phyloP scores from a whole-genome alignment of 2,329 filamentous ascomycete species.

The Fusarium protoensiforme region DNA sequence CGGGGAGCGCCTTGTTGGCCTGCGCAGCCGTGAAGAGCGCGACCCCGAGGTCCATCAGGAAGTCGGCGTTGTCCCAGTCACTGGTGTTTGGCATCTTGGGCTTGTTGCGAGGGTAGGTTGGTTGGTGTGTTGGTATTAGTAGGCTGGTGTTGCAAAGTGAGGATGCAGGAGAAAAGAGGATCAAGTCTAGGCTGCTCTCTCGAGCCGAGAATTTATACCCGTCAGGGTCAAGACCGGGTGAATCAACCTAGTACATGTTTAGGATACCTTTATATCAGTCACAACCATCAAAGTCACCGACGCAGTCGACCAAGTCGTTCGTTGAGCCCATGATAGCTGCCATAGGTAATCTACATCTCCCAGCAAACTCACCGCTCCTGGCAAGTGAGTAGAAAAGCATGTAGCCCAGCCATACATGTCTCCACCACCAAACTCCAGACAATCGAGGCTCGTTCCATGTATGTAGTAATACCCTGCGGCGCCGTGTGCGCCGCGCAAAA shows the following conservation, averaged over 20 bases:
- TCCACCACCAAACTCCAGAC: not conserved
- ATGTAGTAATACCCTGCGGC: constrained; percentile 1
- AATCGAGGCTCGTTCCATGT: not conserved
- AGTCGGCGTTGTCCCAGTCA: constrained; percentile 47
- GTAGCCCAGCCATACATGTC: not conserved
- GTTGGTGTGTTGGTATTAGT: not conserved
- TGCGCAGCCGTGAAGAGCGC: constrained; percentile 47
- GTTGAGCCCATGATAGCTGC: not conserved
- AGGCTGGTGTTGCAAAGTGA: not conserved
- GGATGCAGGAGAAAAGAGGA: not conserved
- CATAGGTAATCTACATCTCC: not conserved
- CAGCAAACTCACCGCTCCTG: not conserved
- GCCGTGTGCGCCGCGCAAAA: not conserved
- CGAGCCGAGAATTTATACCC: not conserved
- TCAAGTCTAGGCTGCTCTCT: not conserved
- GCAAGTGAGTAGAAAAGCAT: not conserved
- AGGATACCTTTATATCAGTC: not conserved
- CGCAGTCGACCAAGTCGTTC: not conserved
- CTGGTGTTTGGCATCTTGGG: constrained; percentile 34
- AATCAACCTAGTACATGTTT: not conserved
- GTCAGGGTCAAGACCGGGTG: not conserved
- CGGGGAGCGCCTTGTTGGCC: constrained; percentile 40
- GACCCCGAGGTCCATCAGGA: constrained; percentile 49
- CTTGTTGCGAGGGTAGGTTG: not conserved
- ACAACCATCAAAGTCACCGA: not conserved